Evolutionary conservation across 1,139 yeast species (phyloP), one percentile per base, ranked within the genome.

Genomic region (Kurtzmaniella quercitrusa): DNA sequence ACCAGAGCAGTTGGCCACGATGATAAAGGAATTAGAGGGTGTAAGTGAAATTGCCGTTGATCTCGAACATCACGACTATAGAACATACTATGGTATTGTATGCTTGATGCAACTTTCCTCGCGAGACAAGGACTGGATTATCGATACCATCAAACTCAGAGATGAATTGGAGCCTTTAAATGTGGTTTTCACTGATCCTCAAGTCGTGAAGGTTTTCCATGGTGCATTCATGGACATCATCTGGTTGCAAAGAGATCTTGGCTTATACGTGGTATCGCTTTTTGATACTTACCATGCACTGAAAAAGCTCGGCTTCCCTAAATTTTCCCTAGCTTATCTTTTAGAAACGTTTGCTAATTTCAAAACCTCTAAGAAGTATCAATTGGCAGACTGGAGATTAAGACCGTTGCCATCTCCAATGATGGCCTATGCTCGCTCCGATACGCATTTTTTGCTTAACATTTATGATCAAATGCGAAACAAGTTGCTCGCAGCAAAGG

Each of bases 161-260:
- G 88, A 85, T 38, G 88, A 88, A 45, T 66, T 94, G 40, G 70
- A 76, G 44, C 65, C 66, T 0, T 68, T 94, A 46, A 94, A 94
- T 63, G 71, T 68, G 41, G 78, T 91, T 1, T 89, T 93, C 51
- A 76, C 98, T 2, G 70, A 93, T 59, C 97, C 98, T 0, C 55
- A 65, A 4, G 82, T 91, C 30, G 69, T 88, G 32, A 94, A 94
- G 58, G 95, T 94, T 1, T 80, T 94, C 52, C 99, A 94, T 59
- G 98, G 99, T 49, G 96, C 98, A 0, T 84, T 82, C 50, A 89
- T 89, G 96, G 99, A 94, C 68, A 86, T 93, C 8, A 84, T 88
- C 40, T 94, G 99, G 99, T 71, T 94, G 36, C 99, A 94, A 65
- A 74, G 98, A 51, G 98, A 94, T 58, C 74, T 94, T 50, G 99